phyloP scores from a whole-genome alignment of 2,329 filamentous ascomycete genomes.

The Claviceps pusilla region DNA sequence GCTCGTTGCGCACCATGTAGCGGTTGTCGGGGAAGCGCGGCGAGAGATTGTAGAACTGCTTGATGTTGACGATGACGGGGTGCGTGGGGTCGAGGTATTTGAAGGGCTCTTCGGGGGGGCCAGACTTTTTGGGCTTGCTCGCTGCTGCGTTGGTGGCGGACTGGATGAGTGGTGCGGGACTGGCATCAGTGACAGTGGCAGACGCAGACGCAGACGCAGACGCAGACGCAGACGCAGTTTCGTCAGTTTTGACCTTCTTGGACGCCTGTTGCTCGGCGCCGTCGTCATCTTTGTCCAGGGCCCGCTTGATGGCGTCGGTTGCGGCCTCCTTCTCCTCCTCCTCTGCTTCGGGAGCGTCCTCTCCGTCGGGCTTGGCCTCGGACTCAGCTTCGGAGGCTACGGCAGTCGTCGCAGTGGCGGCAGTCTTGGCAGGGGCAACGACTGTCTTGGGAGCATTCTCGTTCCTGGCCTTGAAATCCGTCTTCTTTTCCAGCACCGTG shows the following conservation, averaged over 20 bases:
- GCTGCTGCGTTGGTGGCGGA: conserved; percentile 5
- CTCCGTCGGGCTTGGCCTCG: conserved; percentile 16
- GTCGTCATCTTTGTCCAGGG: conserved; percentile 20
- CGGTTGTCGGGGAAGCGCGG: conserved; percentile 73
- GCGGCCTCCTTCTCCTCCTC: conserved; percentile 11
- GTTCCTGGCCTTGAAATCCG: conserved; percentile 65
- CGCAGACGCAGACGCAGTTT: conserved; percentile 1
- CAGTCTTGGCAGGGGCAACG: no score
- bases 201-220: conserved; percentile 3
- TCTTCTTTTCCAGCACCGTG: conserved; percentile 79
- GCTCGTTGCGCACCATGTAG: conserved; percentile 90
- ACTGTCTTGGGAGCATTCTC: conserved; percentile 40
- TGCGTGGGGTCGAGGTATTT: conserved; percentile 71
- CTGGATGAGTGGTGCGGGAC: conserved; percentile 6
- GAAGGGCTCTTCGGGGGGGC: conserved; percentile 74
- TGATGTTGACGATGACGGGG: conserved; percentile 61
- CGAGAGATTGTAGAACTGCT: conserved; percentile 72
- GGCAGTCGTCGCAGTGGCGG: no score
- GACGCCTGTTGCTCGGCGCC: conserved; percentile 21
- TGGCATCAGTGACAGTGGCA: conserved; percentile 8
- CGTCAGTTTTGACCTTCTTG: conserved; percentile 34
- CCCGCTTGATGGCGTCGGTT: conserved; percentile 20
- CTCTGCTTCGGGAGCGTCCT: conserved; percentile 9
- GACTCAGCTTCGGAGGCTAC: conserved; percentile 8
- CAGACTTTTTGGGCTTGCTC: conserved; percentile 27